Base-by-base conservation (phyloP, 129 eudicot genomes). In the Artemisia annua region DNA sequence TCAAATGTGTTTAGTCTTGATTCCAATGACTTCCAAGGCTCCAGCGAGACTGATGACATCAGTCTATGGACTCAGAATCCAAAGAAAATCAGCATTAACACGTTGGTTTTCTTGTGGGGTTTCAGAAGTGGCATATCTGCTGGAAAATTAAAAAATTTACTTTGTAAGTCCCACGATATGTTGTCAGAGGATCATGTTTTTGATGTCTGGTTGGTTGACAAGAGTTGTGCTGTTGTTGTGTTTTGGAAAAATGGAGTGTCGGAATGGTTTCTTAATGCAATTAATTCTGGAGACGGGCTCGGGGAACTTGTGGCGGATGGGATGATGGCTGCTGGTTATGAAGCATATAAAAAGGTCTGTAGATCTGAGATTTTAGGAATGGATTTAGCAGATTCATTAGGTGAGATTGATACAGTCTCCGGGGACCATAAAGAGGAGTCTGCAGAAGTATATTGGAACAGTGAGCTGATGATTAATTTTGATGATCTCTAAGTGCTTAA, bases 31-130 rank as follows among this genome's bases (percentile, higher is more conserved):
- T 67, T 77, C 52, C 83, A 73, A 39, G 88, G 83, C 50, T 79
- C 75, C 49, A 43, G 22, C 1, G 76, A 83, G 16, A 90, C 81
- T 15, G 88, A 86, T 75, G 87, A 86, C 68, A 81, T 88, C 80
- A 77, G 83, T 52, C 3, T 86, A 64, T 88, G 85, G 86, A 83
- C 85, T 17, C 56, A 82, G 73, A 85, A 81, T 65, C 74, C 69
- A 18, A 85, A 58, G 55, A 86, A 78, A 68, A 77, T 88, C 48
- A 81, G 85, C 74, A 79, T 72, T 12, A 63, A 82, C 48, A 78
- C 83, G 70, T 53, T 95, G 60, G 91, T 88, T 44, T 95, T 95
- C 81, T 51, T 95, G 50, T 95, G 99, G 99, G 99, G 99, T 26
- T 95, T 95, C 63, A 71, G 75, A 67, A 44, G 75, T 14, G 95